Evolutionary conservation across 257 asterid genomes (phyloP), one percentile per base, ranked within the genome.

Genomic region (Orobanche coerulescens): DNA sequence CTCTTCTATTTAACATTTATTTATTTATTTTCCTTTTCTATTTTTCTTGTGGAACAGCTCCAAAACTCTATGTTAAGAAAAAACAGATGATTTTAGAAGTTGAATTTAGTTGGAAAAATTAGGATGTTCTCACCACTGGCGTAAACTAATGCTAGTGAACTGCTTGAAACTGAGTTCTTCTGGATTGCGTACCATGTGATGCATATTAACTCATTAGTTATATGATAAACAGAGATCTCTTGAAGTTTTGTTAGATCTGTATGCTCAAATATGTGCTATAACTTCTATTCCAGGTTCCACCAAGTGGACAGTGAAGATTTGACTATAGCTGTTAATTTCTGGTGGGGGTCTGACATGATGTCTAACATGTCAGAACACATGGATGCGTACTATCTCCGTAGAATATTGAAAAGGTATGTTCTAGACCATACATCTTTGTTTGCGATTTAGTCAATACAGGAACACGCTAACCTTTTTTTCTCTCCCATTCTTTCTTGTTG

Each of bases 311-410:
- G 99, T 68, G 95, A 66, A 58, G 68, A 68, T 76, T 66, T 93
- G 70, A 89, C 95, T 52, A 80, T 82, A 53, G 99, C 97, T 58
- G 84, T 93, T 71, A 93, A 93, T 71, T 86, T 86, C 77, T 93
- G 99, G 99, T 89, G 99, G 99, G 86, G 31, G 56, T 93, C 97
- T 2, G 79, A 69, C 44, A 73, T 72, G 78, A 81, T 86, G 81
- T 73, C 94, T 73, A 68, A 79, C 77, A 78, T 93, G 85, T 64
- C 76, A 37, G 92, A 83, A 69, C 96, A 93, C 79, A 89, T 93
- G 99, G 97, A 93, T 77, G 82, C 92, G 12, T 93, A 93, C 80
- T 93, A 93, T 77, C 69, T 89, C 44, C 88, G 99, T 36, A 82
- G 96, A 77, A 80, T 93, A 75, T 61, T 84, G 66, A 86, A 79